These are phyloP conservation scores for Trichoderma endophyticum DNA, from an alignment of 2,329 filamentous ascomycete species.

Conservation along the genomic window DNA sequence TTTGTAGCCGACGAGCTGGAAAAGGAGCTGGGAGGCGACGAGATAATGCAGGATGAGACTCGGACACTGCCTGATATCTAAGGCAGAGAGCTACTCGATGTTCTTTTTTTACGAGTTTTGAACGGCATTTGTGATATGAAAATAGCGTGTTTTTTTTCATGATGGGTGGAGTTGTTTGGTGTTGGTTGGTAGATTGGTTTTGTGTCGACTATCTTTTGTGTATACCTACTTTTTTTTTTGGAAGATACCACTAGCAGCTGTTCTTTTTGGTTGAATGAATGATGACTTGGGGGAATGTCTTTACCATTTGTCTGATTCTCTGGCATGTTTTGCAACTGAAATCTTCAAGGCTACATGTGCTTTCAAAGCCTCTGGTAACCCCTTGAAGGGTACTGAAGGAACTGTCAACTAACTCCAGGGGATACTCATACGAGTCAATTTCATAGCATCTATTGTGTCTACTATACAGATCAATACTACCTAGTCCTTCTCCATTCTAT, in stretches of 20 bases:
- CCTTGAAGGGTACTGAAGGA: no score
- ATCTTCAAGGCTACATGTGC: no score
- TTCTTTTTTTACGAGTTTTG: background rate
- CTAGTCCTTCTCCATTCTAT: background rate
- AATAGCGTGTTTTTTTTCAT: constrained; percentile 10
- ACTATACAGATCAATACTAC: no score
- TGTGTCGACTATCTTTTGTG: constrained; percentile 7
- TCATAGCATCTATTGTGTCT: no score
- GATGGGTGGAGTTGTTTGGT: constrained; percentile 30
- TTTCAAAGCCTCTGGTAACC: no score
- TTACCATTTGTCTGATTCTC: background rate
- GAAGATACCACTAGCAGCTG: constrained; percentile 15
- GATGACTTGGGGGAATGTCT: background rate
- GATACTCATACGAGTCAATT: no score
- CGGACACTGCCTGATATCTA: constrained; percentile 37
- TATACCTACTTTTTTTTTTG: background rate
- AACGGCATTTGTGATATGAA: background rate
- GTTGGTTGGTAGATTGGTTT: background rate
- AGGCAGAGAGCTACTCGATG: background rate
- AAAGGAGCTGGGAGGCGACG: constrained; percentile 69
- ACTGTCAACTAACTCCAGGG: no score
- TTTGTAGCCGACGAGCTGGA: constrained; percentile 95
- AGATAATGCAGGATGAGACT: constrained; percentile 51
- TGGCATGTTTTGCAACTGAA: no score
- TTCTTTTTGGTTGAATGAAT: background rate